Evolutionary conservation across 768 basidiomycete species (phyloP).

Genomic region (Tylopilus felleus): DNA sequence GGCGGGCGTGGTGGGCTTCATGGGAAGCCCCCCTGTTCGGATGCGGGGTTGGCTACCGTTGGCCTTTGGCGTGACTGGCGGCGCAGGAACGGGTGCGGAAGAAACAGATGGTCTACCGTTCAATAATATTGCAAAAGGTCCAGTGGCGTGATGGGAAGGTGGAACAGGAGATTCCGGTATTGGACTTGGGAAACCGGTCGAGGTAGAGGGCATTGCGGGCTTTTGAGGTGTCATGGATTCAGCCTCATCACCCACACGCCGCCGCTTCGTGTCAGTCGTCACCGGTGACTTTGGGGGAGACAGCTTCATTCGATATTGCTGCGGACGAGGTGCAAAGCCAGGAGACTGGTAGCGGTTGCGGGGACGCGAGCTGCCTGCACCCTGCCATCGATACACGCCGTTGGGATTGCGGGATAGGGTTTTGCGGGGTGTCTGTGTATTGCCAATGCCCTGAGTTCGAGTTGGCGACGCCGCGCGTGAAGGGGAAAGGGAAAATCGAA

Average conservation of each 20-base stretch:
- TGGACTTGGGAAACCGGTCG: constrained; percentile 23
- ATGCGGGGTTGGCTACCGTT: constrained; percentile 34
- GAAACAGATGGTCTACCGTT: constrained; percentile 25
- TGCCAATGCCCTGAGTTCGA: constrained; percentile 9
- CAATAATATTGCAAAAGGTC: constrained; percentile 26
- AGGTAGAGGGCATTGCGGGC: constrained; percentile 26
- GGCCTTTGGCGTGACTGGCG: constrained; percentile 25
- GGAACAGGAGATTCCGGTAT: constrained; percentile 33
- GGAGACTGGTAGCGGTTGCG: constrained; percentile 73
- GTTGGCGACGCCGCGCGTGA: constrained; percentile 31
- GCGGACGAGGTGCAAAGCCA: constrained; percentile 58
- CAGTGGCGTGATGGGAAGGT: constrained; percentile 26
- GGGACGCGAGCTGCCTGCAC: constrained; percentile 68
- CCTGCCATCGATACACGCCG: constrained; percentile 68
- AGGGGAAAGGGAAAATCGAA: constrained; percentile 55
- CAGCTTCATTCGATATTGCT: constrained; percentile 44
- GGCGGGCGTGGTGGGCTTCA: constrained; percentile 58
- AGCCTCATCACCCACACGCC: constrained; percentile 52
- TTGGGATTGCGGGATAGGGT: constrained; percentile 70
- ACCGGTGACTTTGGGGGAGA: constrained; percentile 36
- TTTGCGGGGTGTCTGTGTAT: constrained; percentile 41
- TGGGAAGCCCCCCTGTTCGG: constrained; percentile 37
- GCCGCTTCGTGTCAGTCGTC: constrained; percentile 54
- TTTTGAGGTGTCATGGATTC: constrained; percentile 36
- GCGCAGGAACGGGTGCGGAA: constrained; percentile 23